phyloP scores from a whole-genome alignment of 2,329 filamentous ascomycete genomes.

The Nemania bipapillata region DNA sequence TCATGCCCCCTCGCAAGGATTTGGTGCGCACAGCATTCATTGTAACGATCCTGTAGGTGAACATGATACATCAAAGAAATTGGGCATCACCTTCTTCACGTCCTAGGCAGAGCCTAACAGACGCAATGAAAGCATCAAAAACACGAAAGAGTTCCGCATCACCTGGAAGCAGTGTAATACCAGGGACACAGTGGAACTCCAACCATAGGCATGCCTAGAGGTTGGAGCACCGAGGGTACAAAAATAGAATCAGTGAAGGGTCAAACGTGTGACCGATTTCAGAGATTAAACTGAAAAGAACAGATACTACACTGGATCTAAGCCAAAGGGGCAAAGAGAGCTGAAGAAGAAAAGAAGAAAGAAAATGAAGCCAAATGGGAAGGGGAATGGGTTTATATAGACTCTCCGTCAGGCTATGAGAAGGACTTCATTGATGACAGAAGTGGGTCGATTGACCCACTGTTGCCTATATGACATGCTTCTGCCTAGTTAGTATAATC shows the following conservation, averaged over 20 bases:
- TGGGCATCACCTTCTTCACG: conserved; percentile 62
- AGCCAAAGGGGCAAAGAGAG: conserved; percentile 62
- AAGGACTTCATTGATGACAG: too few relatives aligned
- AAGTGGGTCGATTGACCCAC: neutral
- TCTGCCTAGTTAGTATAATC: too few relatives aligned
- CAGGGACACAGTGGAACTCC: conserved; percentile 71
- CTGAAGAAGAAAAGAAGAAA: conserved; percentile 64
- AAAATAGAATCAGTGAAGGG: conserved; percentile 78
- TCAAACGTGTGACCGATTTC: conserved; percentile 70
- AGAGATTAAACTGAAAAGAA: conserved; percentile 74
- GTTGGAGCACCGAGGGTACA: conserved; percentile 62
- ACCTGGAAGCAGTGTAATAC: conserved; percentile 71
- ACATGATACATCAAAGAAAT: neutral
- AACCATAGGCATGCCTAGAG: conserved; percentile 77
- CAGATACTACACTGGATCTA: conserved; percentile 81
- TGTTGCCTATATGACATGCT: conserved; percentile 4
- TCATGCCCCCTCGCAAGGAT: too few relatives aligned
- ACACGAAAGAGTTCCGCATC: conserved; percentile 65
- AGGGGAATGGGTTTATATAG: conserved; percentile 51
- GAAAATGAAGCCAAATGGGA: conserved; percentile 35
- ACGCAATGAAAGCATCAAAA: conserved; percentile 66
- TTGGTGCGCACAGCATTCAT: too few relatives aligned
- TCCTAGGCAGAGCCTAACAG: conserved; percentile 59
- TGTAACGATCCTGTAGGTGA: too few relatives aligned
- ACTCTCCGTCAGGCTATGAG: too few relatives aligned